Base-by-base conservation (phyloP, 768 basidiomycete genomes). In the Pholiota conissans region DNA sequence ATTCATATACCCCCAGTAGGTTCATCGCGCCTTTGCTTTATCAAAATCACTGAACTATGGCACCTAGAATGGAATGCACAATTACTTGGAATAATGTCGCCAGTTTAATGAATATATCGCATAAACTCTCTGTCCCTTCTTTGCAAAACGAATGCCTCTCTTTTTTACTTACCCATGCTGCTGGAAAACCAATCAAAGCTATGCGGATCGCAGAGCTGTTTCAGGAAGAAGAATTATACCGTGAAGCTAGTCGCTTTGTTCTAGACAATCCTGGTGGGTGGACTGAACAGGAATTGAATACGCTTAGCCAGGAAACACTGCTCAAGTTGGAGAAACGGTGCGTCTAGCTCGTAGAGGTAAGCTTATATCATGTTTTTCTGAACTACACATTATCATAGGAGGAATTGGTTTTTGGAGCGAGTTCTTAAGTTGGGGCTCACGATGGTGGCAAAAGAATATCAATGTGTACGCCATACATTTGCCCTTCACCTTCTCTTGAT, bases 31-130 rank as follows among this genome's bases (percentile, higher is more conserved):
- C 55, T 6, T 16, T 24, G 1, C 16, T 6, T 28, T 35, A 30
- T 47, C 20, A 10, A 14, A 9, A 18, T 49, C 4, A 27, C 24
- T 24, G 16, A 37, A 2, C 5, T 34, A 1, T 14, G 32, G 3
- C 27, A 64, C 13, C 18, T 78, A 69, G 68, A 52, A 57, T 95
- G 54, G 90, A 94, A 61, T 96, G 94, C 73, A 91, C 91, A 8
- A 94, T 96, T 53, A 90, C 92, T 0, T 98, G 95, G 93, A 91
- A 92, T 64, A 97, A 97, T 69, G 95, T 93, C 26, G 93, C 93
- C 64, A 88, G 89, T 37, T 81, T 93, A 39, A 90, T 95, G 85
- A 92, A 95, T 66, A 89, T 96, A 20, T 87, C 93, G 2, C 86
- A 91, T 72, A 95, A 94, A 67, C 85, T 96, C 55, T 90, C 90